Base-by-base conservation (phyloP, 2,329 filamentous ascomycete genomes). In the Alternaria solani region DNA sequence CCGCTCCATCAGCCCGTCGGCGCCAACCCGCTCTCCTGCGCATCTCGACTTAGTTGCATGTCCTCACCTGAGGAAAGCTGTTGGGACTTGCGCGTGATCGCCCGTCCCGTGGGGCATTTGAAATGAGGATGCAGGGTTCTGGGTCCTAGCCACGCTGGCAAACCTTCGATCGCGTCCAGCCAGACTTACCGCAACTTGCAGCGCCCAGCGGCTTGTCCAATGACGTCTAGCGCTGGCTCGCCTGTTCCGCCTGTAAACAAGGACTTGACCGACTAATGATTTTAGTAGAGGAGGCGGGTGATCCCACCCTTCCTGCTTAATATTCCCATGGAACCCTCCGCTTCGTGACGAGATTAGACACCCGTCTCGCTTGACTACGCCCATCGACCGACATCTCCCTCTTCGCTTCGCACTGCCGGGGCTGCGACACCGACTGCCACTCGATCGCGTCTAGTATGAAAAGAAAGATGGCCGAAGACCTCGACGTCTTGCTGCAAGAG, bases 301-400 rank as follows among this genome's bases (percentile, higher is more conserved):
- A 63, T 56, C 59, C 64, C 51, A 56, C 60, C 67, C 25, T 64
- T 57, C 57, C 56, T 63, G 62, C 65, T 67, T 70, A 69, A 62
- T 66, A 65, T 49, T 57, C 59, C 60, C 59, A 49, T 46, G 43
- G 58, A 61, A 66, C 61, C 63, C 61, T 57, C 67, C 63, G 39
- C 57, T 63, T 64, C 60, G 64, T 61, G 49, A 51, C 59, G 44
- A 59, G 55, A 55, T 61, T 63, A 62, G 51, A 51, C 63, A 41
- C 47, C 44, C 46, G 53, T 63, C 55, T 59, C 59, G 59, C 62
- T 58, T 58, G 61, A 58, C 57, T 56, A 32, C 58, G 44, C 57
- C 57, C 28, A 20, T 41, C 23, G 38, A 49, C 36, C 28, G 28
- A 49, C 44, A 43, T 20, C 44, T 28, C 36, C 26, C 30, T 41